A percentile compares a stretch with the other conserved stretches of the same genome.
Conservation (phyloP, 2,329 filamentous ascomycete species). For the Tolypocladium tundrense region DNA sequence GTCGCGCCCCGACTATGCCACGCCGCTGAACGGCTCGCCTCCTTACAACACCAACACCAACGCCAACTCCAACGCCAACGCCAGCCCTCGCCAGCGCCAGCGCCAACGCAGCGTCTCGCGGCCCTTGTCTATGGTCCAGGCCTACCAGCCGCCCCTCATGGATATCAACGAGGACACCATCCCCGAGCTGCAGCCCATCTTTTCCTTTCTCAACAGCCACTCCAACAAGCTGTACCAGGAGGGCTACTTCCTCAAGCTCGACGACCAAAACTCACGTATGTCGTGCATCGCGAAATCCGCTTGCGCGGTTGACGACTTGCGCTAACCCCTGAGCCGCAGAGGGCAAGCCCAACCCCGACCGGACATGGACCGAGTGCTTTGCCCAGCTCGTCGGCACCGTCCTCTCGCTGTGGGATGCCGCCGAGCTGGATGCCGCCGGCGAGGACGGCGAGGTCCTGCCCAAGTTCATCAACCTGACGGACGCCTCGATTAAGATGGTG, state of each 20-base stretch:
- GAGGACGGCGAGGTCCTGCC: constrained; percentile 77
- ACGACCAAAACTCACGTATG: constrained; percentile 87
- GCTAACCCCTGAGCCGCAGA: constrained; percentile 37
- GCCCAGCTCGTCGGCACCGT: constrained; percentile 93
- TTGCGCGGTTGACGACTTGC: not conserved
- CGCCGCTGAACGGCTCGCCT: constrained; percentile 30
- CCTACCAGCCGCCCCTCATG: constrained; percentile 78
- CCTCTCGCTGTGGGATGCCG: constrained; percentile 89
- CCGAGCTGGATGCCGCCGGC: constrained; percentile 78
- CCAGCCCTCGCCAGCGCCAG: constrained; percentile 18
- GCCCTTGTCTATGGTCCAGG: constrained; percentile 76
- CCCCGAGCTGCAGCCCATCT: constrained; percentile 89
- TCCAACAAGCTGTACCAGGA: constrained; percentile 96
- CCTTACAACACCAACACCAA: constrained; percentile 18
- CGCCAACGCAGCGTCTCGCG: constrained; percentile 47
- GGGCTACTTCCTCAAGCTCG: constrained; percentile 93
- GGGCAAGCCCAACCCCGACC: constrained; percentile 73
- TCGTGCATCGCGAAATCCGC: constrained; percentile 12
- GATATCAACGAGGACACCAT: constrained; percentile 76
- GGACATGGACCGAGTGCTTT: constrained; percentile 94
- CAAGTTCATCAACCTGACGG: constrained; percentile 92
- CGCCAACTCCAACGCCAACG: not conserved
- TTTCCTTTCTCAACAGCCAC: constrained; percentile 88
- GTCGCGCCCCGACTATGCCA: constrained; percentile 29
- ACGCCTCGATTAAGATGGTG: constrained; percentile 98